Evolutionary conservation across 1,139 yeast species (phyloP), one percentile per base, ranked within the genome.

Genomic region (Pichia sp.): DNA sequence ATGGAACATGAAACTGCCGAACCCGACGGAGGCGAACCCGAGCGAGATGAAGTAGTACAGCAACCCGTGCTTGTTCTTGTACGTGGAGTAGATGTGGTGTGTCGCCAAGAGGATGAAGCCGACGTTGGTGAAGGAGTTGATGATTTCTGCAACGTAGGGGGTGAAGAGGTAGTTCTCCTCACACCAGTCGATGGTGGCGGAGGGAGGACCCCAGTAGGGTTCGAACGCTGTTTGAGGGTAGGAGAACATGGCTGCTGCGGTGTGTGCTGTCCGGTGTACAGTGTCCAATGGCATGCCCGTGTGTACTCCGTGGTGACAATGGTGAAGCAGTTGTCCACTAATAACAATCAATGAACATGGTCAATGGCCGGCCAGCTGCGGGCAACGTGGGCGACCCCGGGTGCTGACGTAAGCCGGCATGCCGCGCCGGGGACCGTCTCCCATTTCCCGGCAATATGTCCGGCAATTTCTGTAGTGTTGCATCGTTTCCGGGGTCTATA

Each of bases 1-100:
- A 67, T 93, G 99, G 71, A 93, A 93, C 58, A 89, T 70, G 95
- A 97, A 93, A 32, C 90, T 81, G 2, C 99, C 99, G 34, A 91
- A 66, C 1, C 99, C 99, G 10, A 93, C 99, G 10, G 86, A 71
- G 46, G 85, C 79, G 65, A 93, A 90, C 6, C 97, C 97, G 20
- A 82, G 56, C 12, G 89, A 83, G 15, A 87, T 79, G 43, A 86
- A 69, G 2, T 85, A 59, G 59, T 90, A 93, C 53, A 97, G 70
- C 6, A 66, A 62, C 50, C 91, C 97, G 50, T 85, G 74, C 33
- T 72, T 69, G 55, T 90, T 81, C 20, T 67, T 69, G 42, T 73
- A 58, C 5, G 89, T 83, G 40, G 86, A 81, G 55, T 70, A 69
- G 37, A 87, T 73, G 39, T 94, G 85, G 63, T 77, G 85, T 20